Evolutionary conservation across 2,329 filamentous ascomycete genomes (phyloP).

Genomic region (Colletotrichum kahawae): DNA sequence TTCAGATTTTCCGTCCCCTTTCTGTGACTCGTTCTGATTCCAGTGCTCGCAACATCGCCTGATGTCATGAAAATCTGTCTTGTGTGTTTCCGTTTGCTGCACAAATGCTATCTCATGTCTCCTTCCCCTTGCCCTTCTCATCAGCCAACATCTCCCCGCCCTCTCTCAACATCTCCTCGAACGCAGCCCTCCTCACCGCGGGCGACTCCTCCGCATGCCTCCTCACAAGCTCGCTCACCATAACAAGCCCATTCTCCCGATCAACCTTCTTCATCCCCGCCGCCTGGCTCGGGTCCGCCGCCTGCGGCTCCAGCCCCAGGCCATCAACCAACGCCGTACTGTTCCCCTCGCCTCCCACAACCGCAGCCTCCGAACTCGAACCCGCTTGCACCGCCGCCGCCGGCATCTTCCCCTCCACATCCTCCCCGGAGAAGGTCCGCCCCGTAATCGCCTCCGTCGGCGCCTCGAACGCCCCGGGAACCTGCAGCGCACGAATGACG

Average conservation of each 20-base stretch:
- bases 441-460: constrained; percentile 57
- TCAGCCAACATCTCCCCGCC: constrained; percentile 51
- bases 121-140: constrained; percentile 24
- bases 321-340: constrained; percentile 33
- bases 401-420: neutral
- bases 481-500: constrained; percentile 47
- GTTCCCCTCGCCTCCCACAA: neutral
- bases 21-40: neutral
- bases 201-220: constrained; percentile 46
- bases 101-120: neutral
- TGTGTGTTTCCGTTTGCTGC: neutral
- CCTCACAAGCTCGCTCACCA: constrained; percentile 60
- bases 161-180: constrained; percentile 54
- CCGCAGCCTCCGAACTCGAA: neutral
- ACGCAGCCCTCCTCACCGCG: constrained; percentile 39
- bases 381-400: neutral
- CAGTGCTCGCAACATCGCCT: neutral
- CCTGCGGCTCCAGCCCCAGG: constrained; percentile 51
- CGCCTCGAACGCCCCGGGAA: constrained; percentile 43
- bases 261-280: constrained; percentile 57
- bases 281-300: constrained; percentile 46
- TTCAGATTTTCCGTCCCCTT: neutral
- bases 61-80: neutral
- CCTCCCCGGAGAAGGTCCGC: constrained; percentile 30
- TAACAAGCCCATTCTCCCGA: constrained; percentile 65